Evolutionary conservation across 2,329 filamentous ascomycete species (phyloP), one percentile per base, ranked within the genome.

Genomic region (Rhinocladiella mackenziei): DNA sequence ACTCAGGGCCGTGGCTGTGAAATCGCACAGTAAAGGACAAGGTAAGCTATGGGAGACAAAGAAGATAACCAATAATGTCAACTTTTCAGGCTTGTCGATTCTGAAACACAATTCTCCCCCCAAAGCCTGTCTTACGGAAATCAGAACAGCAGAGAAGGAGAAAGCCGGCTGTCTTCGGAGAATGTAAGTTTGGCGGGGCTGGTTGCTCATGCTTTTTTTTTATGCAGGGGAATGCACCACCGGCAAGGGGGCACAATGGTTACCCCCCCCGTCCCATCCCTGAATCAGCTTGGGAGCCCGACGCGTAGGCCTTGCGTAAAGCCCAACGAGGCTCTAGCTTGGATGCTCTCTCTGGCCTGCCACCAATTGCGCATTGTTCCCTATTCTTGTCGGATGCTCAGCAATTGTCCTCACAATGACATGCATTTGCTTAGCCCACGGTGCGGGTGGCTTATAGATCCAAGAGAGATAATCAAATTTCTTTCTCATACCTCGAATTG

Each of bases 201-300:
- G 11, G 18, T 11, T 23, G 11, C 22, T 10, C 13, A 17, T 13
- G 34, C 14, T 10, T 35, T 14, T 43, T 32, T 37, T 36, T 41
- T 22, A 46, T 46, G 46, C 46, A 49, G 46, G 46, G 46, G 46
- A 40, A 34, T 32, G 31, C 31, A 43, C 28, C 31, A 29, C 39
- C 25, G 45, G 26, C 41, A 31, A n/a, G 39, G 39, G 39, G 36
- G 17, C 26, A 9, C 26, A 9, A 7, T 19, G 33, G 14, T 19
- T 26, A 28, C 17, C 23, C 34, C 17, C n/a, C 34, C 34, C 22
- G 22, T 30, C 23, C 25, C 33, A 32, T 47, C 38, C 36, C 31
- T 32, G 18, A 34, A 34, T 34, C 22, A 40, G 43, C 22, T 40
- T 45, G 30, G 43, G 14, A 37, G n/a, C 25, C 35, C 31, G 15